A percentile compares a stretch with the other conserved stretches of the same genome.
Conservation (phyloP, 1,284 basidiomycete genomes). For the Rhodotorula sp. region DNA sequence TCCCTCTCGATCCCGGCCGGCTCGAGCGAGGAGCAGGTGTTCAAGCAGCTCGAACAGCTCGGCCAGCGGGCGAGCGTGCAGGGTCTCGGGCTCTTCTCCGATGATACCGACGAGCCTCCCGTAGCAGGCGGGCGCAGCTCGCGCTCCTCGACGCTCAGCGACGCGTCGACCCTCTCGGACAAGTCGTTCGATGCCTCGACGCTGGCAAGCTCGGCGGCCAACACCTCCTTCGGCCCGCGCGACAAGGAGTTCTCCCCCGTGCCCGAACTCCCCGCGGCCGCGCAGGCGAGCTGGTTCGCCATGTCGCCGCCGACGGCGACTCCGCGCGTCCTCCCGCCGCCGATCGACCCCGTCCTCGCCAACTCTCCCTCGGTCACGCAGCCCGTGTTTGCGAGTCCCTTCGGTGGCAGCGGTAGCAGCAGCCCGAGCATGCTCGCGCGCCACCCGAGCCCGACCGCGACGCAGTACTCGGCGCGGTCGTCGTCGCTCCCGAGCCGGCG, state of each 20-base stretch:
- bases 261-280: neutral
- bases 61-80: slow-evolving; percentile 5
- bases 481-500: neutral
- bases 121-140: slow-evolving; percentile 1
- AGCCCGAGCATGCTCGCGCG: neutral
- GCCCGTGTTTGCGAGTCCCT: slow-evolving; percentile 11
- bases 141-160: slow-evolving; percentile 10
- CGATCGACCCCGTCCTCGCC: slow-evolving; percentile 7
- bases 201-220: slow-evolving; percentile 24
- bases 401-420: neutral
- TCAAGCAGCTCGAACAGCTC: slow-evolving; percentile 21
- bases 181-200: slow-evolving; percentile 30
- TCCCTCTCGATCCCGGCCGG: neutral
- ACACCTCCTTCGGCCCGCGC: slow-evolving; percentile 8
- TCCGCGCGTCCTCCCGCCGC: neutral
- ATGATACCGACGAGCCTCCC: neutral
- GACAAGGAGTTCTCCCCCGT: slow-evolving; percentile 15
- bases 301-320: neutral
- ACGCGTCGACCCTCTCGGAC: slow-evolving; percentile 14
- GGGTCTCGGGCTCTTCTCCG: slow-evolving; percentile 24
- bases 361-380: neutral
- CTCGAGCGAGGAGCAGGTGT: neutral
- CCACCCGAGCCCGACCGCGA: slow-evolving; percentile 1
- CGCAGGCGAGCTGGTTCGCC: slow-evolving; percentile 2
- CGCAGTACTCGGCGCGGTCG: neutral